A percentile compares a stretch with the other conserved stretches of the same genome.
Conservation (phyloP, 78 protist genomes). For the Polysphondylium violaceum region DNA sequence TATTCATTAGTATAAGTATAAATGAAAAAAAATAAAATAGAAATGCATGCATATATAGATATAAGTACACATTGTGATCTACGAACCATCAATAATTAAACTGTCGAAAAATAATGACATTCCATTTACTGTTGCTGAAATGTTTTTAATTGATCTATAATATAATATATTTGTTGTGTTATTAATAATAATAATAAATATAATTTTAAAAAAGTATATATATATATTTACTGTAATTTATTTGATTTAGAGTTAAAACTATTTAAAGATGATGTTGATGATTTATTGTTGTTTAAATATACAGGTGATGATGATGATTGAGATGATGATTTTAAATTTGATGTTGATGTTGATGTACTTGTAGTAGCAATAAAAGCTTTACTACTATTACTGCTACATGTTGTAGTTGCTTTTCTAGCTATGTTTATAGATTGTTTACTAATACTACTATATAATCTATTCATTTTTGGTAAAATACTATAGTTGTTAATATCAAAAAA, state of each 20-base stretch:
- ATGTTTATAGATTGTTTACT: too few species aligned
- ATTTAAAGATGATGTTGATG: slow-evolving; percentile 1
- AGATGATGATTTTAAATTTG: background rate
- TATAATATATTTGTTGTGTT: too few species aligned
- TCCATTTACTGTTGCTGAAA: too few species aligned
- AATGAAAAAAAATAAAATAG: too few species aligned
- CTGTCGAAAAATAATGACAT: too few species aligned
- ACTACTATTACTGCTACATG: background rate
- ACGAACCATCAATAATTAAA: too few species aligned
- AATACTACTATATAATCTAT: slow-evolving; percentile 1
- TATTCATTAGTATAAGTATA: too few species aligned
- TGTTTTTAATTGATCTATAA: too few species aligned
- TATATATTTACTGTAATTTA: background rate
- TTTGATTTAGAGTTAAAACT: background rate
- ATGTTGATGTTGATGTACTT: background rate
- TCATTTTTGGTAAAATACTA: background rate
- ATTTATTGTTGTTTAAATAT: background rate
- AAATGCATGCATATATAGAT: too few species aligned
- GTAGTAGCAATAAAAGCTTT: background rate
- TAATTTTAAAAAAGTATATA: background rate
- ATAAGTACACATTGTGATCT: too few species aligned
- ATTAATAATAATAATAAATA: too few species aligned
- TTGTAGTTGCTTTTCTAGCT: background rate
- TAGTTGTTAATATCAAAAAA: background rate
- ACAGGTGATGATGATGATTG: background rate